Percentiles rank a stretch among this genome's conserved stretches.
phyloP scores from a whole-genome alignment of 2,329 filamentous ascomycete genomes.

The Talaromyces atroroseus region DNA sequence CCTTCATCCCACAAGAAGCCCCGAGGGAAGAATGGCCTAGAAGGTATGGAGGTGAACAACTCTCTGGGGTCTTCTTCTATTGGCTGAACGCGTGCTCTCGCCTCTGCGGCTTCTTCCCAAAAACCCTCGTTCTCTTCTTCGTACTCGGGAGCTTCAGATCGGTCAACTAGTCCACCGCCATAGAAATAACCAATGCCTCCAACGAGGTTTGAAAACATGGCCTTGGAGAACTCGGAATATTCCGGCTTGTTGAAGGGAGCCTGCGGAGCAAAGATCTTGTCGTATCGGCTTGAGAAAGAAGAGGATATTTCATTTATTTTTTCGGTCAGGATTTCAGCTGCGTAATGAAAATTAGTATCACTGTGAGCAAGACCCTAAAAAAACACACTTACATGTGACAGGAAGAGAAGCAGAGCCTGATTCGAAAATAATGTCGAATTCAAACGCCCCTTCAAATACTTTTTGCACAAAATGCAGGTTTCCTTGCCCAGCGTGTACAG shows the following conservation, averaged over 20 bases:
- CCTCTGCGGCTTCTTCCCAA: conserved; percentile 85
- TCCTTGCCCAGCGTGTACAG: conserved; percentile 55
- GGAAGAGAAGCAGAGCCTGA: conserved; percentile 60
- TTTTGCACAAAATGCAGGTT: conserved; percentile 90
- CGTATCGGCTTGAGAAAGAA: conserved; percentile 70
- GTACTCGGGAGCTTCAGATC: conserved; percentile 86
- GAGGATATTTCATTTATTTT: conserved; percentile 62
- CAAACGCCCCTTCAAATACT: conserved; percentile 81
- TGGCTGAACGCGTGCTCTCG: conserved; percentile 63
- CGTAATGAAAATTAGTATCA: conserved; percentile 13
- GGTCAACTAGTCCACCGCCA: conserved; percentile 80
- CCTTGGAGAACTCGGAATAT: conserved; percentile 75
- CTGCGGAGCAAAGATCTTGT: conserved; percentile 64
- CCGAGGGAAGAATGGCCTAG: conserved; percentile 89
- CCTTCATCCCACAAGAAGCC: conserved; percentile 98
- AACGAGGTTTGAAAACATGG: conserved; percentile 88
- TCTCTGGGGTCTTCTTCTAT: conserved; percentile 75
- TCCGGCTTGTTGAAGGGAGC: conserved; percentile 68
- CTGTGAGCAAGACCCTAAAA: background rate
- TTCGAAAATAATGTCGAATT: conserved; percentile 87
- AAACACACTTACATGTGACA: conserved; percentile 45
- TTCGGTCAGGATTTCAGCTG: conserved; percentile 60
- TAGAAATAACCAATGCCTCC: conserved; percentile 96
- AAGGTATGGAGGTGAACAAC: conserved; percentile 86
- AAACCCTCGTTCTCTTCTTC: conserved; percentile 94